Base-by-base conservation (phyloP, 257 asterid genomes). In the Solanum phureja region DNA sequence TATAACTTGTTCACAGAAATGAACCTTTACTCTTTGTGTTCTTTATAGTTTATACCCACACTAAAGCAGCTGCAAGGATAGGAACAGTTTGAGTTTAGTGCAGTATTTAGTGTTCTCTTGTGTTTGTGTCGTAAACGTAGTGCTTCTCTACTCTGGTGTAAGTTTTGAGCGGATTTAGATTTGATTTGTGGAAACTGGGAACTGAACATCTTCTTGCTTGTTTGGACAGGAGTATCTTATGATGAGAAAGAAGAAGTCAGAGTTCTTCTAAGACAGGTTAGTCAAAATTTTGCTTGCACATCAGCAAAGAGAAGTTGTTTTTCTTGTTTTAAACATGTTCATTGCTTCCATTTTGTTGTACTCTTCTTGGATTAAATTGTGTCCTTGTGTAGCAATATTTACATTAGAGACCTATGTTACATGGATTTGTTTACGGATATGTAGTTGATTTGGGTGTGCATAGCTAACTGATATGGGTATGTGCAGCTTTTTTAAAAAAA, bases 161-260 rank as follows among this genome's bases (percentile, higher is more conserved):
- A 82, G 31, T 82, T 46, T 82, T 82, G 31, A 82, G 86, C 29
- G 8, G 69, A 46, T 87, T 44, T 23, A 49, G 29, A 79, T 76
- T 89, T 52, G 69, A 82, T 31, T 82, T 31, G 44, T 82, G 44
- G 44, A 62, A 82, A 49, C 31, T 49, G 60, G 44, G 86, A 82
- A 31, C 44, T 82, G 56, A 46, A 49, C 42, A 5, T 49, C 44
- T 49, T 49, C 86, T 49, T 82, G 69, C 44, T 49, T 82, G 69
- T 49, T 87, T 44, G 82, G 89, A 62, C 95, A 97, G 99, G 98
- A 69, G 86, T 97, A 89, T 93, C 98, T 75, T 97, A 97, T 89
- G 94, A 19, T 85, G 99, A 97, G 90, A 97, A 97, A 94, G 96
- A 95, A 93, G 99, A 95, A 91, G 99, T 97, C 64, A 97, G 99